phyloP scores from a whole-genome alignment of 805 yeast species.

The Citeromyces matritensis region DNA sequence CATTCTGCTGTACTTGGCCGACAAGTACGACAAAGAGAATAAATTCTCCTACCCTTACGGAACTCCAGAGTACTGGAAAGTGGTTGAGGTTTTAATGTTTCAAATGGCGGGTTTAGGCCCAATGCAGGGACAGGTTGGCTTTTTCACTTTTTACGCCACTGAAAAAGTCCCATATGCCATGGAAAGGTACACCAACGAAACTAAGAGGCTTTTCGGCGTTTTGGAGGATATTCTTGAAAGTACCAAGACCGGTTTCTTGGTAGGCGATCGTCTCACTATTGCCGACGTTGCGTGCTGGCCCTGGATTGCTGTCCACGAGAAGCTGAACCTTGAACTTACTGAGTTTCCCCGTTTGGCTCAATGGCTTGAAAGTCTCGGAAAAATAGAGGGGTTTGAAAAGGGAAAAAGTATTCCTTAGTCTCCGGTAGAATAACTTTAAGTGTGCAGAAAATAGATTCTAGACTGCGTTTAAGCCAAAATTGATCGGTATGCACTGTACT shows the following conservation, averaged over 20 bases:
- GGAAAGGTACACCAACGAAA: constrained; percentile 33
- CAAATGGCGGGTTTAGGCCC: constrained; percentile 50
- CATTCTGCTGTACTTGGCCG: constrained; percentile 41
- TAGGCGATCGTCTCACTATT: constrained; percentile 40
- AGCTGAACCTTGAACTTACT: constrained; percentile 15
- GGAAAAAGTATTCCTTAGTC: too few species aligned
- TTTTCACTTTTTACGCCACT: constrained; percentile 25
- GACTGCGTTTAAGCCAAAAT: too few species aligned
- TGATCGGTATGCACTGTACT: too few species aligned
- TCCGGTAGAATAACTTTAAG: too few species aligned
- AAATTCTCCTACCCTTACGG: constrained; percentile 24
- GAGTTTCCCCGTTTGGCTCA: constrained; percentile 22
- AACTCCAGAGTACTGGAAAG: constrained; percentile 30
- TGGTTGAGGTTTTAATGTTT: constrained; percentile 37
- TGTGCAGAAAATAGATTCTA: too few species aligned
- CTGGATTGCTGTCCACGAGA: constrained; percentile 20
- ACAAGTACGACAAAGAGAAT: constrained; percentile 40
- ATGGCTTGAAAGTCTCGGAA: constrained; percentile 21
- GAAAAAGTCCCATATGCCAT: constrained; percentile 42
- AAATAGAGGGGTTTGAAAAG: constrained; percentile 16
- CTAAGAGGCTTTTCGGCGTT: constrained; percentile 37
- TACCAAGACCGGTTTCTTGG: constrained; percentile 33
- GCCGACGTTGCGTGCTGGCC: constrained; percentile 40
- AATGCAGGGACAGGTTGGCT: constrained; percentile 45
- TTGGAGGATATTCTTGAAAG: constrained; percentile 31